Evolutionary conservation across 352 stramenopile genomes (phyloP), one percentile per base, ranked within the genome.

Genomic region (Phytophthora ramorum): DNA sequence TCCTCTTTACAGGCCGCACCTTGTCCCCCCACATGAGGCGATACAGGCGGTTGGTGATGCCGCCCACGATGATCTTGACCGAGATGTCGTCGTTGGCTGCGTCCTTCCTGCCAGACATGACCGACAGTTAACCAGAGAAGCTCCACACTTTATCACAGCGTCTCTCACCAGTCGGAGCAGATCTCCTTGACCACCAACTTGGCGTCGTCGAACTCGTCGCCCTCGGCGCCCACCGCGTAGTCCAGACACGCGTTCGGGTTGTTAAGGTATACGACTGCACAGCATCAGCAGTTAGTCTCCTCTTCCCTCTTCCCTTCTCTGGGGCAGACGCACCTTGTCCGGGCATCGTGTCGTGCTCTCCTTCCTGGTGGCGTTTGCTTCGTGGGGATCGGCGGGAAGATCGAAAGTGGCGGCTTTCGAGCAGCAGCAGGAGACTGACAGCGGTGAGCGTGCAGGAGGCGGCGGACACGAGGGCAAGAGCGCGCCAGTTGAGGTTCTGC

Each of bases 21-120:
- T 87, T 73, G 49, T 89, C 83, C 17, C 76, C 49, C 73, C 78
- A 94, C 20, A 78, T 73, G 54, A 98, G 76, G 19, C 89, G 88
- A 78, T 96, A 98, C 20, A 98, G 85, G 57, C 89, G 82, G 66
- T 98, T 98, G 13, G 94, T 98, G 75, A 98, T 98, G 44, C 94
- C 94, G 43, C 94, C 94, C 44, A 82, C 81, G 47, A 95, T 90
- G 69, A 94, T 92, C 63, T 93, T 94, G 71, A 96, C 81, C 7
- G 62, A 71, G 48, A 96, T 95, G 32, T 93, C 73, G 22, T 86
- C 75, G 28, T 81, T 78, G 16, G 53, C 9, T 6, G 83, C 87
- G 60, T 79, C 43, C 17, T 80, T 73, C 85, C 80, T 89, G 47
- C 7, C 47, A 59, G 41, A 59, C 44, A 57, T n/a, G 37, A 51